Base-by-base conservation (phyloP, 805 yeast species). In the Komagataella mondaviorum region DNA sequence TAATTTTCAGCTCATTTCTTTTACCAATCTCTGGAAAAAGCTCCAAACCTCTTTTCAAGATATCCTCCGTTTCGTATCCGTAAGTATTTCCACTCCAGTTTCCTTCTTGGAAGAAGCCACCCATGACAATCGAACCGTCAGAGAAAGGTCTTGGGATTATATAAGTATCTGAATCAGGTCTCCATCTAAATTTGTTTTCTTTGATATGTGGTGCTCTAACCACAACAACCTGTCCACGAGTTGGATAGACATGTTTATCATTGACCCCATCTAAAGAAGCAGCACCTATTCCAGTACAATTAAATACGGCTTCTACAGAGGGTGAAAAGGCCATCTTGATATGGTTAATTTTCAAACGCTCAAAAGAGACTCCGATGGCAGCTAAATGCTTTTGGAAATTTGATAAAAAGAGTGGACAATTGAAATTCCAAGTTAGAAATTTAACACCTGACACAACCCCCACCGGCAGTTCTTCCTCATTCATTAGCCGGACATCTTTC, bases 171-270 rank as follows among this genome's bases (percentile, higher is more conserved):
- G 68, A 71, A 49, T 73, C 76, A 3, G 62, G 65, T n/a, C 84
- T 83, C 85, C 85, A 81, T 50, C 78, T 66, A 71, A 78, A 60
- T 54, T 64, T 66, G 61, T 83, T 85, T 57, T 78, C 80, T 39
- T 67, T 68, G 54, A 85, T 70, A 57, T 83, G 85, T 2, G 89
- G 88, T 0, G 88, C 88, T 54, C 71, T 75, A 20, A 85, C 72
- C 7, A 85, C 81, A 17, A 85, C 83, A 23, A 85, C 88, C 60
- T 86, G 95, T 4, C 95, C 95, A 53, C 95, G 70, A 0, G 86
- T 78, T 6, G 95, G 91, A 56, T 80, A 83, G 17, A 83, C 76
- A 1, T 68, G 65, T 6, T 67, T 54, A 59, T 87, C 95, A 18
- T 69, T 66, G 16, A 83, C 87, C 10, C 90, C 93, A 6, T 80